These are phyloP conservation scores for Aegilops speltoides DNA, from an alignment of 176 grass and related monocot genomes.

Conservation along the genomic window DNA sequence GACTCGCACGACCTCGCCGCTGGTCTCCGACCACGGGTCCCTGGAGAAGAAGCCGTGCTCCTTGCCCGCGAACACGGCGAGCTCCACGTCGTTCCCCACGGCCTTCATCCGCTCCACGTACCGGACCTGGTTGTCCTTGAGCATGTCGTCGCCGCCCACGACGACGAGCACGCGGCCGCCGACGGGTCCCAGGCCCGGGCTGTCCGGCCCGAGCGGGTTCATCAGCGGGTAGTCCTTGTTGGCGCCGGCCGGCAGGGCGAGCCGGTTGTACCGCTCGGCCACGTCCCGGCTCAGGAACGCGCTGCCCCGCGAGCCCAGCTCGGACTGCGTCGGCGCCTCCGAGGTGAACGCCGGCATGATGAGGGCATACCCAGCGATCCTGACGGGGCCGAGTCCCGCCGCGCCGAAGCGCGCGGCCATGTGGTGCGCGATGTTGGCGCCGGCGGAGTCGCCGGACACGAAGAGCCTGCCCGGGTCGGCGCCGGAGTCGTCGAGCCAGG, in stretches of 20 bases:
- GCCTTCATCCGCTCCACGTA: conserved; percentile 38
- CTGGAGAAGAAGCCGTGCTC: conserved; percentile 42
- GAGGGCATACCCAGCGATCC: conserved; percentile 24
- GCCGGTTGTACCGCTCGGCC: conserved; percentile 19
- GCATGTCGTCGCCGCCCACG: conserved; percentile 30
- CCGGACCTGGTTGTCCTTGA: conserved; percentile 36
- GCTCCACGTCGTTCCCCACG: conserved; percentile 40
- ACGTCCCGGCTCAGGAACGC: conserved; percentile 30
- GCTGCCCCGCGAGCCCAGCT: conserved; percentile 7
- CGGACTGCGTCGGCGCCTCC: conserved; percentile 21
- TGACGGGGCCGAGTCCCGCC: conserved; percentile 20
- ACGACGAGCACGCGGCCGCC: conserved; percentile 34
- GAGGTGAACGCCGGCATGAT: conserved; percentile 44
- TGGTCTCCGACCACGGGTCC: conserved; percentile 31
- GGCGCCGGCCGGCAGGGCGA: conserved; percentile 30
- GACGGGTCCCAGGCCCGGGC: conserved; percentile 8
- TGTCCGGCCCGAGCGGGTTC: conserved; percentile 37
- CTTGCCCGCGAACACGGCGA: conserved; percentile 18
- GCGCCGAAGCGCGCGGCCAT: conserved; percentile 37
- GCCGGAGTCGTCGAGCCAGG: conserved; percentile 29
- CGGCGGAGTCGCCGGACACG: conserved; percentile 37
- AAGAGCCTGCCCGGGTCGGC: conserved; percentile 25
- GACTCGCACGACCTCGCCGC: conserved; percentile 3
- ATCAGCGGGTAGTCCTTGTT: conserved; percentile 28
- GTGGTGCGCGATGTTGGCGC: conserved; percentile 50